These are phyloP conservation scores for Nitzschia palea DNA, from an alignment of 108 stramenopile genomes.

Conservation along the genomic window DNA sequence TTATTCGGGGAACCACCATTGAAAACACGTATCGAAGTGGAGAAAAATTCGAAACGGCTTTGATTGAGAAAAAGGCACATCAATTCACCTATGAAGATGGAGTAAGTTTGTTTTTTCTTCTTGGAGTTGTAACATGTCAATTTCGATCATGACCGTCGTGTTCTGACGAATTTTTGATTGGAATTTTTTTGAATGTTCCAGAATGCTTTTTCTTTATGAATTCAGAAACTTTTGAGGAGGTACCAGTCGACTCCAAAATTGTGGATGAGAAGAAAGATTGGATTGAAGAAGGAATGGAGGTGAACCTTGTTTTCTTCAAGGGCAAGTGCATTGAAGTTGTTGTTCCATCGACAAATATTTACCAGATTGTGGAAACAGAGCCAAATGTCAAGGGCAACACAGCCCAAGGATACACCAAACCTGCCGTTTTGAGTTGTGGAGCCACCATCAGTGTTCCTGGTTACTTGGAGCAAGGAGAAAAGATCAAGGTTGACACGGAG, in stretches of 20 bases:
- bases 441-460: conserved; percentile 81
- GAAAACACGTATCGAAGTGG: conserved; percentile 95
- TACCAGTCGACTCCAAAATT: conserved; percentile 51
- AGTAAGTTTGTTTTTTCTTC: conserved; percentile 37
- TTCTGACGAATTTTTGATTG: not conserved
- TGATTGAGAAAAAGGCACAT: conserved; percentile 78
- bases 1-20: conserved; percentile 86
- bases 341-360: conserved; percentile 67
- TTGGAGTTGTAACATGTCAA: not conserved
- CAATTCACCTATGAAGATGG: conserved; percentile 90
- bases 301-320: conserved; percentile 80
- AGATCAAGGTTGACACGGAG: conserved; percentile 79
- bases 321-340: conserved; percentile 84
- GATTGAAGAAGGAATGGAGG: conserved; percentile 85
- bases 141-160: not conserved
- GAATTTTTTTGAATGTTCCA: conserved; percentile 7
- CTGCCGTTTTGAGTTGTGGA: conserved; percentile 71
- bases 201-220: conserved; percentile 90
- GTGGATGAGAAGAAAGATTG: conserved; percentile 77
- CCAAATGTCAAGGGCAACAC: conserved; percentile 95
- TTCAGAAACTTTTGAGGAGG: conserved; percentile 89
- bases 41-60: conserved; percentile 87
- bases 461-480: conserved; percentile 69
- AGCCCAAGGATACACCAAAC: conserved; percentile 86
- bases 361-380: conserved; percentile 83